Evolutionary conservation across 345 rosid genomes (phyloP), one percentile per base, ranked within the genome.

Genomic region (Aquilaria sinensis): DNA sequence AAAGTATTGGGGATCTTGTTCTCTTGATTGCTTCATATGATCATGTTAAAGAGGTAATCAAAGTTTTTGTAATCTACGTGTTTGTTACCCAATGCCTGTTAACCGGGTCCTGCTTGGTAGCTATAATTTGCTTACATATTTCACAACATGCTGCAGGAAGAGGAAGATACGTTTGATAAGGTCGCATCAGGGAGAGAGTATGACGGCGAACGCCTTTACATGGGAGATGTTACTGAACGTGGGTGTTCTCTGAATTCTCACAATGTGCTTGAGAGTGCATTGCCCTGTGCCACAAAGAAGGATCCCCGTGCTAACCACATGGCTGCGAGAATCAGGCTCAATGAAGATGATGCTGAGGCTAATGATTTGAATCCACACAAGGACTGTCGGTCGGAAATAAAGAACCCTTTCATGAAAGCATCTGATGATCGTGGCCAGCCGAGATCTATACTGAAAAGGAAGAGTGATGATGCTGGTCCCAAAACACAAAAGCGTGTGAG

Each of bases 121-220:
- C 51, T 13, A 10, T 10, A 7, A 15, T 23, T 53, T 66, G 23
- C 37, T 58, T 37, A 37, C 43, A 23, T 23, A 23, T 23, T 10
- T 65, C 16, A 2, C 48, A 47, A 23, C 13, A 10, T 64, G 49
- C 6, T 46, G 70, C 74, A 93, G 97, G 97, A 81, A 50, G 98
- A 93, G 73, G 98, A 93, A 72, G 97, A 93, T 73, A 77, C 74
- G 67, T 90, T 37, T 74, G 97, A 93, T 68, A 82, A 80, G 77
- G 80, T 88, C 45, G 97, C 97, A 47, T 70, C 74, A 31, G 96
- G 96, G 16, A 65, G 72, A 75, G 94, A 74, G 47, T 68, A 73
- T 62, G 73, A 64, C 1, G 80, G 67, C 47, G 85, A 83, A 15
- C 78, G 81, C 53, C 61, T 84, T 69, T 85, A 77, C 59, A 69